Evolutionary conservation across 2,329 filamentous ascomycete species (phyloP).

Genomic region (Byssoonygena ceratinophila): DNA sequence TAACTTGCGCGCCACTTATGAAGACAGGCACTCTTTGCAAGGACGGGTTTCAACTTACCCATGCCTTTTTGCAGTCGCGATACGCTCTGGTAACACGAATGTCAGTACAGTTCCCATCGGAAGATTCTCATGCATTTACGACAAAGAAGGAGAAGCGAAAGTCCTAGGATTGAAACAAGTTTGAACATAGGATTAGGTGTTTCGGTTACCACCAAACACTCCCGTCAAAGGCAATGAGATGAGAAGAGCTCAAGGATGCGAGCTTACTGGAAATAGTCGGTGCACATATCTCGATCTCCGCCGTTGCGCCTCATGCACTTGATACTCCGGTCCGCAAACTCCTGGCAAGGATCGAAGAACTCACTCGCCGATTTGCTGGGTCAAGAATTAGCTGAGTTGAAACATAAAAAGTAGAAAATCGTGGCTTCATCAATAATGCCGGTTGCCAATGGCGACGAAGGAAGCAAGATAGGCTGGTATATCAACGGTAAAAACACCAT

Average conservation of each 20-base stretch:
- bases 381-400: constrained; percentile 1
- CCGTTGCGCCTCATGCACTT: constrained; percentile 80
- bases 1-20: too few species aligned
- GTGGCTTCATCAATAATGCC: too few species aligned
- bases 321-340: constrained; percentile 74
- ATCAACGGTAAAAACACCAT: too few species aligned
- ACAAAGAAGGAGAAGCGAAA: too few species aligned
- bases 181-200: too few species aligned
- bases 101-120: neutral
- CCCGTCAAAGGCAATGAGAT: too few species aligned
- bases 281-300: constrained; percentile 79
- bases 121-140: too few species aligned
- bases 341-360: constrained; percentile 91
- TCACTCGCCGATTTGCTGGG: constrained; percentile 75
- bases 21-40: neutral
- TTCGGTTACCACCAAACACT: too few species aligned
- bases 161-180: too few species aligned
- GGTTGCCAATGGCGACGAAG: too few species aligned
- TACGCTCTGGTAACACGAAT: constrained; percentile 55
- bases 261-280: constrained; percentile 87
- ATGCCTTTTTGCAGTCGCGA: constrained; percentile 86
- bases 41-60: constrained; percentile 53
- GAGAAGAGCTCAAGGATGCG: neutral
- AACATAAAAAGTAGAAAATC: neutral
- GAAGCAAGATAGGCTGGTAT: too few species aligned